phyloP scores from a whole-genome alignment of 805 yeast genomes.

The Brettanomyces nanus region DNA sequence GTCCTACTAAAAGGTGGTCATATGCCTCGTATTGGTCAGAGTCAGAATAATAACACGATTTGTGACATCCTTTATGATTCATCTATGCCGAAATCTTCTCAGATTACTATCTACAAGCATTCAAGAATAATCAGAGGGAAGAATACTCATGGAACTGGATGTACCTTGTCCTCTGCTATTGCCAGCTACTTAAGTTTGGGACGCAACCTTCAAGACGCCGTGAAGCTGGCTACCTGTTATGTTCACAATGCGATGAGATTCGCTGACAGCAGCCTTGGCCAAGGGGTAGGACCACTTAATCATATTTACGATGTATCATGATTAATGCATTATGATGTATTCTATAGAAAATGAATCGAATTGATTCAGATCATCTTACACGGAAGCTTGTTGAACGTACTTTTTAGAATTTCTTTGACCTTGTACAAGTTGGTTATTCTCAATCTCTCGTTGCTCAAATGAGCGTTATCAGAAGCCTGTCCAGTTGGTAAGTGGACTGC shows the following conservation, averaged over 20 bases:
- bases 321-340: constrained; percentile 11
- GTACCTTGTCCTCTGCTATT: constrained; percentile 76
- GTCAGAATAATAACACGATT: not conserved
- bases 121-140: constrained; percentile 8
- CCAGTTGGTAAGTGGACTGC: constrained; percentile 98
- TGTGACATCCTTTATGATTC: constrained; percentile 5
- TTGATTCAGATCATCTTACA: constrained; percentile 4
- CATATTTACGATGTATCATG: constrained; percentile 36
- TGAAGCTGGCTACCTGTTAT: constrained; percentile 51
- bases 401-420: constrained; percentile 55
- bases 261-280: constrained; percentile 25
- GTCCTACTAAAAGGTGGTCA: constrained; percentile 20
- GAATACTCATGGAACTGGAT: constrained; percentile 85
- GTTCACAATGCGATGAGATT: constrained; percentile 56
- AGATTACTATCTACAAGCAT: constrained; percentile 2
- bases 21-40: constrained; percentile 15
- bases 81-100: not conserved
- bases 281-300: constrained; percentile 62
- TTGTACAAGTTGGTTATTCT: constrained; percentile 72
- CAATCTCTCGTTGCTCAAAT: constrained; percentile 77
- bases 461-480: constrained; percentile 91
- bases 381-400: constrained; percentile 39
- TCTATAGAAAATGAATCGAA: not conserved
- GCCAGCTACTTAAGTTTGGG: constrained; percentile 67
- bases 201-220: constrained; percentile 35